These are phyloP conservation scores for Neofusicoccum umdonicola DNA, from an alignment of 2,329 filamentous ascomycete genomes.

Conservation along the genomic window DNA sequence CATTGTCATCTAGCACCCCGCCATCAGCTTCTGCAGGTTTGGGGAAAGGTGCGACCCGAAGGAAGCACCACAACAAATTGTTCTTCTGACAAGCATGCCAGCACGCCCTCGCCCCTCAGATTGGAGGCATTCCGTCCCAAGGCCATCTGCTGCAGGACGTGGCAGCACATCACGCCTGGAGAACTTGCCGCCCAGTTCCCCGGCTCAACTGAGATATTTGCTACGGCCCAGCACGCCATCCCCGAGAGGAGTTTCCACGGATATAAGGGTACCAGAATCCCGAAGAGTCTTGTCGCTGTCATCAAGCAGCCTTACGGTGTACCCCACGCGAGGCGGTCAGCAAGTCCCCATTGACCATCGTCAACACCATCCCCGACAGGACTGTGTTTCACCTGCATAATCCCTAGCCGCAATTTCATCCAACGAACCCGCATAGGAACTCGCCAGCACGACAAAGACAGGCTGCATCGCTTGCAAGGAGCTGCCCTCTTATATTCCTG, in stretches of 20 bases:
- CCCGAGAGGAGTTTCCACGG: background rate
- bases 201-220: background rate
- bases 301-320: background rate
- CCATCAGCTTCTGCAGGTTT: background rate
- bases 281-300: background rate
- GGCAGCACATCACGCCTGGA: background rate
- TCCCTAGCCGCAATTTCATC: constrained; percentile 10
- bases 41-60: constrained; percentile 4
- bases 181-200: background rate
- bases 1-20: background rate
- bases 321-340: constrained; percentile 12
- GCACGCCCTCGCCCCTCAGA: constrained; percentile 1
- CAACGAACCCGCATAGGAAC: background rate
- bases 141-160: background rate
- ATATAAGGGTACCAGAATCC: background rate
- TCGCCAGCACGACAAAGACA: constrained; percentile 13
- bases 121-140: background rate
- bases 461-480: background rate
- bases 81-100: constrained; percentile 15
- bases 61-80: background rate
- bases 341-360: background rate
- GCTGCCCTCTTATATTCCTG: background rate
- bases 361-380: constrained; percentile 16
- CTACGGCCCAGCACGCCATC: background rate
- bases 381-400: constrained; percentile 13